Evolutionary conservation across 2,329 filamentous ascomycete genomes (phyloP), one percentile per base, ranked within the genome.

Genomic region (Orbilia ellipsospora): DNA sequence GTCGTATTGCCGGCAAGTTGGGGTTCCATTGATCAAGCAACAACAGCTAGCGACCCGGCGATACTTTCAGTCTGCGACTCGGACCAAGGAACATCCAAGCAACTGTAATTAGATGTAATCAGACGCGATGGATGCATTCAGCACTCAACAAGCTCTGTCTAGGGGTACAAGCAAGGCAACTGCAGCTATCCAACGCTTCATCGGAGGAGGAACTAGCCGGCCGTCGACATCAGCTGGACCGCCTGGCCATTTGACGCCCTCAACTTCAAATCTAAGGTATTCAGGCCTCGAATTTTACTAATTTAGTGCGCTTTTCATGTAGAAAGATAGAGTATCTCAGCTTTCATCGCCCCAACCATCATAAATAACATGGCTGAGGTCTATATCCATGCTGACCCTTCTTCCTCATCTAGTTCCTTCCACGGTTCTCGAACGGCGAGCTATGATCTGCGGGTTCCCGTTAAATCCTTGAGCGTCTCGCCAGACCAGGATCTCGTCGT

Each of bases 401-500:
- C 36, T 51, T 56, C 28, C 12, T 48, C 36, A 15, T 12, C 10
- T 54, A 74, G 70, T 48, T 67, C 70, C 54, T 74, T 57, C 57
- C 70, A 74, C 54, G 63, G 70, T 26, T 52, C 78, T 26, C 75
- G 78, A 50, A 80, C 78, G 13, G 62, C 73, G 18, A 60, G 66
- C n/a, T 78, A 79, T 44, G 67, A 73, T 18, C 74, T 79, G 28
- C 70, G 78, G 42, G 77, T 73, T 1, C 76, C 73, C 2, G 77
- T 80, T 28, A 77, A 79, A 61, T 78, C 79, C 16, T 61, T 79
- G 57, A 78, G 77, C 12, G 78, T 78, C 12, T 77, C 79, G 23
- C 60, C 65, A 4, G 79, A 80, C 16, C 77, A 78, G 36, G 79
- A 79, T n/a, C 76, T 76, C 31, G 77, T 80, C 12, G 78, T 80